Percentiles rank a stretch among this genome's conserved stretches.
phyloP scores from a whole-genome alignment of 257 asterid species.

The Gentiana dahurica region DNA sequence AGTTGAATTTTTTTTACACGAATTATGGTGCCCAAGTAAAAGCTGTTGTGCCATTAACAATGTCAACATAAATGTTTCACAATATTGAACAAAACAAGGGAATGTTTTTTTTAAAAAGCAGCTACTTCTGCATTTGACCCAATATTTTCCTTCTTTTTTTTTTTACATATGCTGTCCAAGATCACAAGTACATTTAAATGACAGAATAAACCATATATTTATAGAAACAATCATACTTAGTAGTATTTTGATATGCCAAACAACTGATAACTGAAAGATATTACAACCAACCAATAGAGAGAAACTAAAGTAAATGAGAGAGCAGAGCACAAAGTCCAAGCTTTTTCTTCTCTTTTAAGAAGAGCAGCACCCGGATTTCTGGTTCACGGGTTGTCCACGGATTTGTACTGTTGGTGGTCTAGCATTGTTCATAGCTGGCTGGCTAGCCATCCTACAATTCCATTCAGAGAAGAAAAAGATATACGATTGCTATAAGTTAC shows the following conservation, averaged over 20 bases:
- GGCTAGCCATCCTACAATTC: conserved; percentile 71
- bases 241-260: conserved; percentile 15
- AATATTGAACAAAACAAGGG: no score
- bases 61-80: no score
- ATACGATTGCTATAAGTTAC: background rate
- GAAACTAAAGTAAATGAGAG: background rate
- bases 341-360: conserved; percentile 24
- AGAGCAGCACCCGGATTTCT: conserved; percentile 82
- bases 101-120: no score
- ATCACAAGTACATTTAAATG: conserved; percentile 28
- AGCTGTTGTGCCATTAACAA: no score
- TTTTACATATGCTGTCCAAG: conserved; percentile 35
- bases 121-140: conserved; percentile 23
- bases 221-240: background rate
- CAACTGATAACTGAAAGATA: conserved; percentile 16
- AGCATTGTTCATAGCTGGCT: conserved; percentile 50
- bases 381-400: conserved; percentile 77
- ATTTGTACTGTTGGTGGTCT: conserved; percentile 81
- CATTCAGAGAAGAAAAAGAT: background rate
- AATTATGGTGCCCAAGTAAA: no score
- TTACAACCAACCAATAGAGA: conserved; percentile 18
- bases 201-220: no score
- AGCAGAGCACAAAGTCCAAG: conserved; percentile 3
- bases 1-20: no score
- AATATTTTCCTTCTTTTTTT: conserved; percentile 36